A percentile compares a stretch with the other conserved stretches of the same genome.
Conservation (phyloP, 2,329 filamentous ascomycete species). For the Camptophora hylomeconis region DNA sequence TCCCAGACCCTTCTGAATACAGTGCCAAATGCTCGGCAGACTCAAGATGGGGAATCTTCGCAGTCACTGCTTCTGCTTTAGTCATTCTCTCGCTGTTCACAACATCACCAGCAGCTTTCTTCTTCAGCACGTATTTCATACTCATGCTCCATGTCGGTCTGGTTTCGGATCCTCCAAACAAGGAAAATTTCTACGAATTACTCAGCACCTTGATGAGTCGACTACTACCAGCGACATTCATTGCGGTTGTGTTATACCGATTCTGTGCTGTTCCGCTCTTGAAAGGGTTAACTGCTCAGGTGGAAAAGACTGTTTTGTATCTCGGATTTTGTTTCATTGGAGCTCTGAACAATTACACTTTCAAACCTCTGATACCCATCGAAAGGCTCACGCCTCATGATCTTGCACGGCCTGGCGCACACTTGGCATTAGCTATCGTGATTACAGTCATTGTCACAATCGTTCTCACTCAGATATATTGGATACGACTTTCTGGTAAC, state of each 20-base stretch:
- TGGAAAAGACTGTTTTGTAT: conserved; percentile 86
- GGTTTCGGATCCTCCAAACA: conserved; percentile 70
- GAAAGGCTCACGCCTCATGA: conserved; percentile 84
- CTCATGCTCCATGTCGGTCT: conserved; percentile 84
- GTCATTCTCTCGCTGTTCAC: conserved; percentile 69
- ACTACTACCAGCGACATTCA: conserved; percentile 76
- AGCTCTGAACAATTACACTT: conserved; percentile 85
- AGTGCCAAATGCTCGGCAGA: conserved; percentile 57
- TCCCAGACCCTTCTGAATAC: conserved; percentile 42
- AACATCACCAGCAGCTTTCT: conserved; percentile 65
- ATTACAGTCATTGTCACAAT: conserved; percentile 57
- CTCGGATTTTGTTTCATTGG: conserved; percentile 84
- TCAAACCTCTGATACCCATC: conserved; percentile 77
- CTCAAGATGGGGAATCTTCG: conserved; percentile 71
- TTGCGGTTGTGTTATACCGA: conserved; percentile 75
- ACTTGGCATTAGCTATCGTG: conserved; percentile 67
- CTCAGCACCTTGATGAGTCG: conserved; percentile 68
- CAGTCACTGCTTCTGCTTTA: conserved; percentile 68
- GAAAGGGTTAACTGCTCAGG: conserved; percentile 59
- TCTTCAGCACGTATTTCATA: conserved; percentile 66
- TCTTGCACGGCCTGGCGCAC: conserved; percentile 80
- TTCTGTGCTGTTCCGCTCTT: conserved; percentile 67
- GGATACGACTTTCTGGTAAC: conserved; percentile 72
- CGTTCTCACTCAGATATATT: conserved; percentile 65
- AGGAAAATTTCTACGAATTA: conserved; percentile 53